phyloP scores from a whole-genome alignment of 768 basidiomycete species.

The Tephrocybe sp. region DNA sequence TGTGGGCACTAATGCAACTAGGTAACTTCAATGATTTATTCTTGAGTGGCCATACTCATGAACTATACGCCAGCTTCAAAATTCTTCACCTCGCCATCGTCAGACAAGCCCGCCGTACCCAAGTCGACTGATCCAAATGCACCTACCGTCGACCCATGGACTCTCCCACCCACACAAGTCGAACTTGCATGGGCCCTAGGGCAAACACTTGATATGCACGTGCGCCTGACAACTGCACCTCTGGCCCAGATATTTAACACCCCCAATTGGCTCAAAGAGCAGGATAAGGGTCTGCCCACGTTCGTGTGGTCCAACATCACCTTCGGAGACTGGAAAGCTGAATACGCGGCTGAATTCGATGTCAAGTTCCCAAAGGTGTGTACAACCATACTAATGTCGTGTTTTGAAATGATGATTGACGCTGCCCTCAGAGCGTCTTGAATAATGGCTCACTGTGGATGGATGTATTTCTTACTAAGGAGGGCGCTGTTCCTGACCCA shows the following conservation, averaged over 20 bases:
- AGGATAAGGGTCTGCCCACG: constrained; percentile 55
- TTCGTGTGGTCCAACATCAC: constrained; percentile 80
- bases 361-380: constrained; percentile 70
- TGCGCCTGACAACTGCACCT: constrained; percentile 71
- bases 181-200: constrained; percentile 61
- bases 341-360: constrained; percentile 52
- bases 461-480: constrained; percentile 72
- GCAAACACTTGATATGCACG: constrained; percentile 65
- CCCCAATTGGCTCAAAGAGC: constrained; percentile 44
- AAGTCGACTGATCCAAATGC: constrained; percentile 17
- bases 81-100: constrained; percentile 21
- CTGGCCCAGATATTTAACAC: constrained; percentile 57
- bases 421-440: constrained; percentile 58
- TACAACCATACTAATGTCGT: background rate
- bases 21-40: constrained; percentile 40
- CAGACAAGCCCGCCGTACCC: background rate
- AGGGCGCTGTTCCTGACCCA: constrained; percentile 68
- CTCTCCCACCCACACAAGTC: constrained; percentile 55
- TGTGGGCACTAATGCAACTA: constrained; percentile 67
- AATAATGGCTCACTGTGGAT: constrained; percentile 83
- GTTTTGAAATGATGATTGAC: constrained; percentile 1
- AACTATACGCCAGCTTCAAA: constrained; percentile 29
- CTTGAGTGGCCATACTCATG: too few relatives aligned
- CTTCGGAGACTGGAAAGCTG: constrained; percentile 75
- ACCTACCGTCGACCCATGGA: constrained; percentile 43